phyloP scores from a whole-genome alignment of 345 rosid species.

The Gynandropsis gynandra region DNA sequence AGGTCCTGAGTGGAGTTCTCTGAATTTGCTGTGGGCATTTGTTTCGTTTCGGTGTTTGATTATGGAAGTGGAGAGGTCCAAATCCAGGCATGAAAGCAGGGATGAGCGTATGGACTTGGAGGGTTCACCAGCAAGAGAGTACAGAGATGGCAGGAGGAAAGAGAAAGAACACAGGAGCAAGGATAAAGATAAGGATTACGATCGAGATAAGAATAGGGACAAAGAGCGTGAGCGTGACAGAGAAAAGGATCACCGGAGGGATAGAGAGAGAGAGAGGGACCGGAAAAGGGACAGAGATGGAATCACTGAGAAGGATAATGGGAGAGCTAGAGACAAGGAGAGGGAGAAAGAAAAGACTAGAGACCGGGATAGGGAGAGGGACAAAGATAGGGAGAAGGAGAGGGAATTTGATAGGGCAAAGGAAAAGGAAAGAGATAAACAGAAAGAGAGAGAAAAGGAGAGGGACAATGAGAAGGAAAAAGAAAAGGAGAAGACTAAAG shows the following conservation, averaged over 20 bases:
- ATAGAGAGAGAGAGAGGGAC: slow-evolving; percentile 35
- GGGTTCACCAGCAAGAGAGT: slow-evolving; percentile 28
- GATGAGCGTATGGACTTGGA: slow-evolving; percentile 24
- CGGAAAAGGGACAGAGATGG: slow-evolving; percentile 34
- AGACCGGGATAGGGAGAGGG: slow-evolving; percentile 31
- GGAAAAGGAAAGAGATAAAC: slow-evolving; percentile 36
- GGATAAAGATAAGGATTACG: slow-evolving; percentile 35
- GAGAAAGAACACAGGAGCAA: slow-evolving; percentile 39
- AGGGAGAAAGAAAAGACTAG: slow-evolving; percentile 40
- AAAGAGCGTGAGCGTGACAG: slow-evolving; percentile 38
- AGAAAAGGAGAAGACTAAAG: slow-evolving; percentile 19
- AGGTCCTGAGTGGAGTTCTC: slow-evolving; percentile 18
- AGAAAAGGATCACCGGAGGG: slow-evolving; percentile 41
- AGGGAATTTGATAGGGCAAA: slow-evolving; percentile 35
- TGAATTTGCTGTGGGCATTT: not conserved
- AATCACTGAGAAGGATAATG: slow-evolving; percentile 33
- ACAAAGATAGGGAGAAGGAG: slow-evolving; percentile 32
- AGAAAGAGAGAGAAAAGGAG: slow-evolving; percentile 22
- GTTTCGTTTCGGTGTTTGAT: slow-evolving; percentile 10
- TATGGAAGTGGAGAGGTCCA: slow-evolving; percentile 25
- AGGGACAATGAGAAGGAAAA: slow-evolving; percentile 24
- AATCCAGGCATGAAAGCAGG: slow-evolving; percentile 28
- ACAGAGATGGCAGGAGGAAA: slow-evolving; percentile 39
- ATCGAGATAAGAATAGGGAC: slow-evolving; percentile 39
- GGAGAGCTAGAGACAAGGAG: slow-evolving; percentile 31